Evolutionary conservation across 345 rosid genomes (phyloP).

Genomic region (Salix exigua): DNA sequence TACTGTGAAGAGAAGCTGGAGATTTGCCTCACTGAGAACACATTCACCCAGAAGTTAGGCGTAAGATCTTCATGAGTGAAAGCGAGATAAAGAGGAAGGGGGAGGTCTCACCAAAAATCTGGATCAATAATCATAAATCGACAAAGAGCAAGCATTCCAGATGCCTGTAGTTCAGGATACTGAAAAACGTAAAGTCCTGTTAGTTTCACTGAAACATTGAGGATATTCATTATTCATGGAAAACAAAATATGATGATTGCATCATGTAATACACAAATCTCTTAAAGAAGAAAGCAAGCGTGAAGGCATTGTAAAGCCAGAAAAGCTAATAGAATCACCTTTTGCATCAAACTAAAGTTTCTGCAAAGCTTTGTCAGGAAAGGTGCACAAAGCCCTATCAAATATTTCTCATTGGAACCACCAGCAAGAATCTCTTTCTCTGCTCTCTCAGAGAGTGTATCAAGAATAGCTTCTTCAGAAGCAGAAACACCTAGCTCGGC

Average conservation of each 20-base stretch:
- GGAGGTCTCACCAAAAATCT: slow-evolving; percentile 58
- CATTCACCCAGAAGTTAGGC: slow-evolving; percentile 23
- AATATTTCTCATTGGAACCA: slow-evolving; percentile 51
- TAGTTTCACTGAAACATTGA: slow-evolving; percentile 1
- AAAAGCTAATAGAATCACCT: slow-evolving; percentile 40
- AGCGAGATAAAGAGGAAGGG: slow-evolving; percentile 4
- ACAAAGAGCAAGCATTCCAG: slow-evolving; percentile 93
- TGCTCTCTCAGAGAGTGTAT: slow-evolving; percentile 78
- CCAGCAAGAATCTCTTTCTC: slow-evolving; percentile 87
- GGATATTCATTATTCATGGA: slow-evolving; percentile 20
- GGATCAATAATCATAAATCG: slow-evolving; percentile 92
- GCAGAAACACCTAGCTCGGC: slow-evolving; percentile 94
- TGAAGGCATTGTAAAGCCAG: not conserved
- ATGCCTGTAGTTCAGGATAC: slow-evolving; percentile 89
- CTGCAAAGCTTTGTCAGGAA: slow-evolving; percentile 89
- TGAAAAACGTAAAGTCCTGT: slow-evolving; percentile 1
- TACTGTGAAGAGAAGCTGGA: slow-evolving; percentile 94
- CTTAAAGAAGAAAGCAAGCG: not conserved
- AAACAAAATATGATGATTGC: slow-evolving; percentile 9
- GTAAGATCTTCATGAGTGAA: not conserved
- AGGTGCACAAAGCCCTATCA: slow-evolving; percentile 76
- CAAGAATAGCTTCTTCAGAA: slow-evolving; percentile 85
- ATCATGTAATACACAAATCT: not conserved
- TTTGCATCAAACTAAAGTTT: slow-evolving; percentile 77
- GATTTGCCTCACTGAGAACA: slow-evolving; percentile 73